phyloP scores from a whole-genome alignment of 305 asterid genomes.

The Fraxinus baroniana region DNA sequence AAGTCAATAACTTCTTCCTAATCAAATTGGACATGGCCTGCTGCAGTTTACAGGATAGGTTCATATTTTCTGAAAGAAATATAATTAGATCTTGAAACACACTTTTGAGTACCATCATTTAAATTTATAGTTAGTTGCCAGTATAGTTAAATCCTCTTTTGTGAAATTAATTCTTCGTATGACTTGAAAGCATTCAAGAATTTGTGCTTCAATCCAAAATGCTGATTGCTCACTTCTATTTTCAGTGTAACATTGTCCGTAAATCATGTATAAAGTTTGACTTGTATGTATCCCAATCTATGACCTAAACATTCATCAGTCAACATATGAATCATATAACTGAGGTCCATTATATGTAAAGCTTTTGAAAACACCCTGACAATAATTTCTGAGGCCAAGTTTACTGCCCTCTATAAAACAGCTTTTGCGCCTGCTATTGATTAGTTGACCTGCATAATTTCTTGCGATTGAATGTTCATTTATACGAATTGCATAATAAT shows the following conservation, averaged over 20 bases:
- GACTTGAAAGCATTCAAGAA: not conserved
- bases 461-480: not conserved
- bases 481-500: not conserved
- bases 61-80: not conserved
- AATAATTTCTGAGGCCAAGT: not conserved
- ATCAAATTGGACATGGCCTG: not conserved
- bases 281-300: not conserved
- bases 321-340: not conserved
- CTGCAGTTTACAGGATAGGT: not conserved
- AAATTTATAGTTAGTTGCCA: not conserved
- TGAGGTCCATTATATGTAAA: not conserved
- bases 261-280: not conserved
- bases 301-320: not conserved
- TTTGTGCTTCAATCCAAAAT: not conserved
- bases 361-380: not conserved
- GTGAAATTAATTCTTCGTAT: not conserved
- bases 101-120: not conserved
- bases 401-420: not conserved
- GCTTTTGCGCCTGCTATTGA: not conserved
- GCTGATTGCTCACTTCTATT: not conserved
- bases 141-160: not conserved
- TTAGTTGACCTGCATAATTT: conserved; percentile 4
- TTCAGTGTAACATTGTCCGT: not conserved
- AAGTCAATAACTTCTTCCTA: conserved; percentile 26
- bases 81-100: not conserved